A percentile compares a stretch with the other conserved stretches of the same genome.
phyloP scores from a whole-genome alignment of 2,329 filamentous ascomycete genomes.

The Fusarium coicis region DNA sequence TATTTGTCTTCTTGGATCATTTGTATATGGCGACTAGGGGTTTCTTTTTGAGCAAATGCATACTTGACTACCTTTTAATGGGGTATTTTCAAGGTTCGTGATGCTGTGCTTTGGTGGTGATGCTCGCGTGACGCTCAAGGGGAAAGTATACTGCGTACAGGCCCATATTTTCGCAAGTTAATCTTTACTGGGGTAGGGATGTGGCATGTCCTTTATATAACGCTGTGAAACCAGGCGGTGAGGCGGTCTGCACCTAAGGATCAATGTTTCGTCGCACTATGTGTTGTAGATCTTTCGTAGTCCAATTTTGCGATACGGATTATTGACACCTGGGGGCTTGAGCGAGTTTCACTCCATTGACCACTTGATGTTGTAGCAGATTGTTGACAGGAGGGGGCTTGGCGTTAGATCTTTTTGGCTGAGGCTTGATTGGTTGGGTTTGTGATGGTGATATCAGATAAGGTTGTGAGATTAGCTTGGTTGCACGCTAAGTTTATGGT shows the following conservation, averaged over 20 bases:
- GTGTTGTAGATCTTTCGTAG: not conserved
- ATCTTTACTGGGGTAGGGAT: not conserved
- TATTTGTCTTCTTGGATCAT: conserved; percentile 1
- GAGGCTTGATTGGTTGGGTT: not conserved
- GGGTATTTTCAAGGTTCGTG: too few species aligned
- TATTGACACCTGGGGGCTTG: not conserved
- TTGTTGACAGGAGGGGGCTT: not conserved
- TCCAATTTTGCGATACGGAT: not conserved
- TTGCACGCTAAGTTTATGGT: not conserved
- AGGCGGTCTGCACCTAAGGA: not conserved
- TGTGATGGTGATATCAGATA: not conserved
- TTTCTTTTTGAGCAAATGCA: conserved; percentile 9
- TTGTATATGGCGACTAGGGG: conserved; percentile 23
- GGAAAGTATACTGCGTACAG: not conserved
- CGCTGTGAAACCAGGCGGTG: not conserved
- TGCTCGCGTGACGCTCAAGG: not conserved
- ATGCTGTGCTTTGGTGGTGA: not conserved
- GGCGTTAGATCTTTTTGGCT: not conserved
- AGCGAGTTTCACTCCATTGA: not conserved
- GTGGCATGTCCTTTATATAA: not conserved
- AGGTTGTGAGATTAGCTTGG: not conserved
- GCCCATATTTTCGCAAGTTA: not conserved
- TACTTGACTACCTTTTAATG: not conserved
- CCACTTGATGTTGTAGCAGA: not conserved
- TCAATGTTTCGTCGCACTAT: not conserved